These are phyloP conservation scores for Vigna nakashimae DNA, from an alignment of 306 rosid species.

Conservation along the genomic window DNA sequence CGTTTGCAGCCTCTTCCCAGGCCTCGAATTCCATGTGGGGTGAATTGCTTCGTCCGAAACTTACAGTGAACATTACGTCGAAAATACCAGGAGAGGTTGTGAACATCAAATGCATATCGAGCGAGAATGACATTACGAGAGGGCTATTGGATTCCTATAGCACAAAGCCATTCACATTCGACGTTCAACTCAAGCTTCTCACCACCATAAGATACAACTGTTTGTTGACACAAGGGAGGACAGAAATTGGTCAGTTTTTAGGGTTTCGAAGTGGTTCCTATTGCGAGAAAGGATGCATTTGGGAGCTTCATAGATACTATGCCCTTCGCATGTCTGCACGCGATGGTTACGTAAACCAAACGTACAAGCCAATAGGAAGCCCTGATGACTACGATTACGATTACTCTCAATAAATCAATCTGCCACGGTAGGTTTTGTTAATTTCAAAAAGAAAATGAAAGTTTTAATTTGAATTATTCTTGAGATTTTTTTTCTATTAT, in stretches of 20 bases:
- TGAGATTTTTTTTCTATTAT: too few relatives aligned
- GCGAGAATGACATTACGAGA: slow-evolving; percentile 25
- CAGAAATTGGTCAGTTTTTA: slow-evolving; percentile 51
- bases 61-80: slow-evolving; percentile 34
- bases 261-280: slow-evolving; percentile 51
- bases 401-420: neutral
- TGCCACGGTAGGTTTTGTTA: too few relatives aligned
- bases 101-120: slow-evolving; percentile 50
- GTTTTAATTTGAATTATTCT: too few relatives aligned
- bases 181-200: slow-evolving; percentile 40
- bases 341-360: slow-evolving; percentile 41
- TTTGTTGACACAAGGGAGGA: slow-evolving; percentile 21
- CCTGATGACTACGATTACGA: slow-evolving; percentile 47
- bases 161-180: slow-evolving; percentile 31
- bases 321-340: slow-evolving; percentile 33
- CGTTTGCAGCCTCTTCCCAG: neutral
- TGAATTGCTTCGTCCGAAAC: slow-evolving; percentile 44
- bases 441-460: too few relatives aligned
- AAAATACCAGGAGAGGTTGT: slow-evolving; percentile 39
- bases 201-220: slow-evolving; percentile 52
- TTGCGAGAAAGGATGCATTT: slow-evolving; percentile 45
- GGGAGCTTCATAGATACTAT: slow-evolving; percentile 42
- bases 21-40: slow-evolving; percentile 14
- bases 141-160: slow-evolving; percentile 31
- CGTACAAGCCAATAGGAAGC: slow-evolving; percentile 49